Percentiles rank a stretch among this genome's conserved stretches.
These are phyloP conservation scores for Lepraria neglecta DNA, from an alignment of 495 filamentous ascomycete species.

Conservation along the genomic window DNA sequence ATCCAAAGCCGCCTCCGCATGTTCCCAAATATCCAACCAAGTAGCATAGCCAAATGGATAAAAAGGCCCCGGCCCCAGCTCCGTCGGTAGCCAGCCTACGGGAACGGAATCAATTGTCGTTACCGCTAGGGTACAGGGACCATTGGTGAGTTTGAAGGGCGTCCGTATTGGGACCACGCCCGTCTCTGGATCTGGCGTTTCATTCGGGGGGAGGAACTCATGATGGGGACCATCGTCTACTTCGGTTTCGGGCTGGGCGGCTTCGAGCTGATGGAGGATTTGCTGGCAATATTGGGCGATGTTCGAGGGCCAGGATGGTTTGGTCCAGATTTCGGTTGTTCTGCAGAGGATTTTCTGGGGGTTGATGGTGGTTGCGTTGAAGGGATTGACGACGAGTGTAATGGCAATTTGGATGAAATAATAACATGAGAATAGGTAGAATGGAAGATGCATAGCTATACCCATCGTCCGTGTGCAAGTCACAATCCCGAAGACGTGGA, in stretches of 20 bases:
- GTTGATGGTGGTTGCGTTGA: not conserved
- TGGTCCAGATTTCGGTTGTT: not conserved
- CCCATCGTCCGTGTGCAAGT: not conserved
- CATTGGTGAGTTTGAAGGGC: not conserved
- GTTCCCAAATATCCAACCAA: not conserved
- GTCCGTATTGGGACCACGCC: not conserved
- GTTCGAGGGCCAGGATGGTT: not conserved
- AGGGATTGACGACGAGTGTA: not conserved
- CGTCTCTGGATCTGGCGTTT: not conserved
- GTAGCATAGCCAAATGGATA: not conserved
- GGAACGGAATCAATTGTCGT: not conserved
- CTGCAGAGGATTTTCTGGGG: not conserved
- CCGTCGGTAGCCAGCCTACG: not conserved
- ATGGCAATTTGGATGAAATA: no score
- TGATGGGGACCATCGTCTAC: not conserved
- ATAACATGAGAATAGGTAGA: no score
- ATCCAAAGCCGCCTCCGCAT: no score
- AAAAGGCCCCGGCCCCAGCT: not conserved
- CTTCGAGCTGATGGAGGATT: not conserved
- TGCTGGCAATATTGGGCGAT: not conserved
- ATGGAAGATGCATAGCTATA: not conserved
- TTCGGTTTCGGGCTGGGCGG: not conserved
- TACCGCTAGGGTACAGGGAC: conserved; percentile 5
- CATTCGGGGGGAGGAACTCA: not conserved
- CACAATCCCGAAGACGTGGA: not conserved